Conservation (phyloP, 176 grass and related monocot genomes). For the Triticum turgidum region DNA sequence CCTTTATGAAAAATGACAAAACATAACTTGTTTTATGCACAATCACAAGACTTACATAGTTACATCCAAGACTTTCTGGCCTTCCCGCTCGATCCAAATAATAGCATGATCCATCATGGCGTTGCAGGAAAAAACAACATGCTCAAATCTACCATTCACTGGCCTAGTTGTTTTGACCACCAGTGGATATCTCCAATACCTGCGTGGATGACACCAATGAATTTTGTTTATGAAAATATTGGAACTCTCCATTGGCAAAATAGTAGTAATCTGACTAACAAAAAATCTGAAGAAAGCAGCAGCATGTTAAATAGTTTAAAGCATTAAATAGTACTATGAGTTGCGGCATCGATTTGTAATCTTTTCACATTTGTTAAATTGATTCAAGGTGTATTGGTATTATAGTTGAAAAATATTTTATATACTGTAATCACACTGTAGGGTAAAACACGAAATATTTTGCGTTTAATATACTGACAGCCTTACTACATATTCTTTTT, state of each 20-base stretch:
- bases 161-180: slow-evolving; percentile 84
- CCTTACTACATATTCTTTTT: too few species aligned
- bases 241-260: background rate
- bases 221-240: slow-evolving; percentile 1
- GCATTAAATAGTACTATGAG: background rate
- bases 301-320: background rate
- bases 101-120: slow-evolving; percentile 79
- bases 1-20: background rate
- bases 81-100: slow-evolving; percentile 82
- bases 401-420: too few species aligned
- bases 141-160: slow-evolving; percentile 90
- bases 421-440: too few species aligned
- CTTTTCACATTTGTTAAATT: too few species aligned
- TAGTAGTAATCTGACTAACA: background rate
- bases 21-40: background rate
- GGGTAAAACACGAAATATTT: too few species aligned
- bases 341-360: too few species aligned
- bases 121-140: slow-evolving; percentile 92
- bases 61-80: slow-evolving; percentile 78
- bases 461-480: too few species aligned
- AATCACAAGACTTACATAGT: slow-evolving; percentile 15
- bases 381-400: too few species aligned
- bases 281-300: background rate
- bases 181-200: slow-evolving; percentile 80
- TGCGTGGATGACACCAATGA: slow-evolving; percentile 26